Conservation (phyloP, 371 early-diverging fungal genomes). For the Syncephalastrum monosporum region DNA sequence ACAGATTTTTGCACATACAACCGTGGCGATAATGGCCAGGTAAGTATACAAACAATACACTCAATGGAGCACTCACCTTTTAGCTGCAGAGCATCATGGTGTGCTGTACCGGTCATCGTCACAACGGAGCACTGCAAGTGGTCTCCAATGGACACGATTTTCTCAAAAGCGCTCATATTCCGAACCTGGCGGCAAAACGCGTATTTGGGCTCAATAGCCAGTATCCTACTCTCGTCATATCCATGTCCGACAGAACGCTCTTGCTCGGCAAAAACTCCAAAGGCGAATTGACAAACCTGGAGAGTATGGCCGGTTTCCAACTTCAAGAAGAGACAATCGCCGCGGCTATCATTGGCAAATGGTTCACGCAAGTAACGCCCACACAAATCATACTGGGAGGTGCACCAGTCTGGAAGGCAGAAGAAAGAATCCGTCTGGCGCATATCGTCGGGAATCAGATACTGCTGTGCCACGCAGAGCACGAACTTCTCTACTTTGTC, state of each 20-base stretch:
- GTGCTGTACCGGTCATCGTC: conserved; percentile 81
- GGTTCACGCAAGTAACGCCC: too few species aligned
- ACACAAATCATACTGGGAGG: too few species aligned
- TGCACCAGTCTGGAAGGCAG: too few species aligned
- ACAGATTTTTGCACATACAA: conserved; percentile 84
- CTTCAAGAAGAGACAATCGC: too few species aligned
- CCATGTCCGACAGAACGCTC: too few species aligned
- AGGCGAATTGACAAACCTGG: conserved; percentile 1
- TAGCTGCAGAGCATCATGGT: conserved; percentile 68
- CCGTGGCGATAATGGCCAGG: conserved; percentile 71
- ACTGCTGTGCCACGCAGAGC: too few species aligned
- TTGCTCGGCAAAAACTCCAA: not conserved
- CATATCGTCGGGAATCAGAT: too few species aligned
- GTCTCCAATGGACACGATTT: conserved; percentile 90
- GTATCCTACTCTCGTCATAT: not conserved
- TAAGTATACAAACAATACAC: conserved; percentile 17
- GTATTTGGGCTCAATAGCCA: conserved; percentile 63
- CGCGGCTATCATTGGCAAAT: too few species aligned
- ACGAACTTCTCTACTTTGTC: too few species aligned
- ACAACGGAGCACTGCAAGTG: conserved; percentile 76
- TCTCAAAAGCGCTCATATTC: conserved; percentile 54
- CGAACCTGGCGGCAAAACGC: conserved; percentile 62
- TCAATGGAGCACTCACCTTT: not conserved
- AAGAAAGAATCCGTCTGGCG: too few species aligned
- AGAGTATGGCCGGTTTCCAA: not conserved